phyloP scores from a whole-genome alignment of 2,329 filamentous ascomycete genomes.

The Scedosporium minutisporum region DNA sequence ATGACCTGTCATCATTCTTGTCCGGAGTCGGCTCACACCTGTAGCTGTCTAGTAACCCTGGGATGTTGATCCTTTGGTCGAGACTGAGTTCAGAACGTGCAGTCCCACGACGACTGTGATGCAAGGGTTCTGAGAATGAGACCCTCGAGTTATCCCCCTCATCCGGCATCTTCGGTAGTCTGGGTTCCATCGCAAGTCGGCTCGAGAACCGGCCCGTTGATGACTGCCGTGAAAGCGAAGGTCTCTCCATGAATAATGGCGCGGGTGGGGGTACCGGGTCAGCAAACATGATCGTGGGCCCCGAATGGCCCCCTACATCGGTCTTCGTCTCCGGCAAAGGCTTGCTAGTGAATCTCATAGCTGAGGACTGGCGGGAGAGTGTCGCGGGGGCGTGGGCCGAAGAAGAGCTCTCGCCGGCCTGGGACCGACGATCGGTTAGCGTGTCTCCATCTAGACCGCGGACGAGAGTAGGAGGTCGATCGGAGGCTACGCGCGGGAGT shows the following conservation, averaged over 20 bases:
- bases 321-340: slow-evolving; percentile 63
- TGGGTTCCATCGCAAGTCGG: slow-evolving; percentile 52
- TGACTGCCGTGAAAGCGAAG: slow-evolving; percentile 28
- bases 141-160: slow-evolving; percentile 43
- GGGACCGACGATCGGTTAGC: neutral
- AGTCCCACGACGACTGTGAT: slow-evolving; percentile 28
- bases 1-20: slow-evolving; percentile 25
- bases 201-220: slow-evolving; percentile 52
- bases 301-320: slow-evolving; percentile 47
- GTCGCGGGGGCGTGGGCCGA: slow-evolving; percentile 29
- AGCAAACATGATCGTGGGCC: slow-evolving; percentile 68
- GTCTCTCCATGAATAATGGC: slow-evolving; percentile 23
- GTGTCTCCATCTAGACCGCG: neutral
- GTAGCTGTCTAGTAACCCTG: slow-evolving; percentile 33
- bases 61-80: slow-evolving; percentile 32
- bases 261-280: slow-evolving; percentile 23
- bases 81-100: slow-evolving; percentile 19
- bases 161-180: slow-evolving; percentile 37
- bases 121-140: slow-evolving; percentile 44
- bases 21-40: slow-evolving; percentile 13
- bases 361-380: slow-evolving; percentile 41
- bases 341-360: slow-evolving; percentile 59
- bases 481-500: neutral
- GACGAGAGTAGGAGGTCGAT: neutral
- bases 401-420: neutral